Percentiles rank a stretch among this genome's conserved stretches.
Evolutionary conservation across 164 flowering plant genomes (phyloP).

Genomic region (Magnolia kwangsiensis): DNA sequence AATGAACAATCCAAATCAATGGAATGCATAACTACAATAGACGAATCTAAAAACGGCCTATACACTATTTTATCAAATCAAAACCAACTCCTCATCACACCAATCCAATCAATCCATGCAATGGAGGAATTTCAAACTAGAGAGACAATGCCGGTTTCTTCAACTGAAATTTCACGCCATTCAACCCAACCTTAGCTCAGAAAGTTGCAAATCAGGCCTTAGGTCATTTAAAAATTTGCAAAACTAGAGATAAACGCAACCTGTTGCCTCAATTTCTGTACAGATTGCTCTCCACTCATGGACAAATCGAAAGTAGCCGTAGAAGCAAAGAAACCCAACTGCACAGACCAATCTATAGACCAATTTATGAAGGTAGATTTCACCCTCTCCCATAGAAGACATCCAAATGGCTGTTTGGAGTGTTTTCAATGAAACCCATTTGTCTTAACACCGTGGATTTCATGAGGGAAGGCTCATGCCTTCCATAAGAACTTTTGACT

Average conservation of each 20-base stretch:
- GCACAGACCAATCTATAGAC: not conserved
- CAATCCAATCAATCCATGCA: not conserved
- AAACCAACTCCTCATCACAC: not conserved
- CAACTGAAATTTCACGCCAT: not conserved
- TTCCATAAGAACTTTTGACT: not conserved
- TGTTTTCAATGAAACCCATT: not conserved
- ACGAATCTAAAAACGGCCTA: not conserved
- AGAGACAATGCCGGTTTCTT: not conserved
- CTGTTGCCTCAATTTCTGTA: not conserved
- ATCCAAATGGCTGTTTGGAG: constrained; percentile 15
- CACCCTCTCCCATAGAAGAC: constrained; percentile 23
- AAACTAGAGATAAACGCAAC: not conserved
- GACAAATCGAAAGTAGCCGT: not conserved
- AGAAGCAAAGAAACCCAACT: not conserved
- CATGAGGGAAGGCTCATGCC: not conserved
- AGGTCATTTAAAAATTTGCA: not conserved
- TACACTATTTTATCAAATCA: not conserved
- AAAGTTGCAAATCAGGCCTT: not conserved
- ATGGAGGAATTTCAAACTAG: not conserved
- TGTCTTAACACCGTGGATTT: not conserved
- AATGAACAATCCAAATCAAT: not conserved
- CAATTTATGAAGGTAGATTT: not conserved
- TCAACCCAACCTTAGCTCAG: not conserved
- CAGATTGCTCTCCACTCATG: not conserved
- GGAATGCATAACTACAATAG: not conserved